Base-by-base conservation (phyloP, 2,329 filamentous ascomycete species). In the Scopulariopsis brevicaulis region DNA sequence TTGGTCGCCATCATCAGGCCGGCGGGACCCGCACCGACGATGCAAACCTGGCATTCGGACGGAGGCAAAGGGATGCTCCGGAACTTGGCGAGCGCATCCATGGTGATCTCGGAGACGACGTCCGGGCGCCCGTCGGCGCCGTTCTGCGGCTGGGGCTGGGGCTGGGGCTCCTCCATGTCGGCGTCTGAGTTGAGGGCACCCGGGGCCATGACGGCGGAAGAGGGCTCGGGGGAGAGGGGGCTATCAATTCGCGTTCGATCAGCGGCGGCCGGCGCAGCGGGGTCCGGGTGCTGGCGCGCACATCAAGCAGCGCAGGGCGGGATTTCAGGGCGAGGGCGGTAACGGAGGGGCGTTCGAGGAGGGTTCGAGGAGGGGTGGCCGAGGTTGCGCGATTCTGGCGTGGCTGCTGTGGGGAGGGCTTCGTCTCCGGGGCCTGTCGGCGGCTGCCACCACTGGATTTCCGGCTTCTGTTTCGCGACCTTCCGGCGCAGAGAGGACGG, bases 1-100 rank as follows among this genome's bases (percentile, higher is more conserved):
- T 76, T 76, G 62, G 74, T 72, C 56, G 75, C 77, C 62, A 81
- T 69, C 77, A 82, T 82, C 59, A 82, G 71, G 59, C 79, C 79
- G 15, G 79, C 78, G 2, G 79, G 79, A 15, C 79, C 79, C 55
- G 79, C 79, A 60, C 79, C 79, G 58, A 82, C 76, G 56, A 82
- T 73, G 62, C 77, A 77, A 35, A 79, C 77, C 62, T 76, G 72
- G 53, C 72, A 73, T 62, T 73, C 71, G 35, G 72, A 66, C 18
- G 75, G 74, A n/a, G 73, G 69, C 62, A 76, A 73, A 57, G 73
- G 76, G 63, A 76, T 72, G 66, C 74, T 79, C 63, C 75, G 70
- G 28, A 80, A 71, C 54, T 77, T 70, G 20, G 77, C 76, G 51
- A 80, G 70, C 55, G 74, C 72, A 62, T 78, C 75, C 59, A 74